These are phyloP conservation scores for Trichoderma semiorbis DNA, from an alignment of 2,329 filamentous ascomycete genomes.

Conservation along the genomic window DNA sequence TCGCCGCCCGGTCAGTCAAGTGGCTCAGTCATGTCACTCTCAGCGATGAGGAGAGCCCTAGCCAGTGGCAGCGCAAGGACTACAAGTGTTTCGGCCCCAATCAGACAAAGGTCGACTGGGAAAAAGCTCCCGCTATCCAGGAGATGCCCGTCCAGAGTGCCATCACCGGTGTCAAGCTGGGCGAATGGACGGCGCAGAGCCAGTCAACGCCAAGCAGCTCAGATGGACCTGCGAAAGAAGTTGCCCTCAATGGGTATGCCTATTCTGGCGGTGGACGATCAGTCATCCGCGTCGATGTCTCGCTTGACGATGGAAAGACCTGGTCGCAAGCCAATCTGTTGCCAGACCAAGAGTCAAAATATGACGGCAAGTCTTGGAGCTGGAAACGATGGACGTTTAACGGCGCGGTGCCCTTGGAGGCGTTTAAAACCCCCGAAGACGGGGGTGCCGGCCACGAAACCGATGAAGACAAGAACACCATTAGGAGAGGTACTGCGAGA, in stretches of 20 bases:
- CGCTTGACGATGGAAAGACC: slow-evolving; percentile 58
- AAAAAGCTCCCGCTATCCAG: slow-evolving; percentile 60
- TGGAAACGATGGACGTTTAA: slow-evolving; percentile 63
- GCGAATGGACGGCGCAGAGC: slow-evolving; percentile 31
- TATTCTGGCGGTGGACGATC: slow-evolving; percentile 64
- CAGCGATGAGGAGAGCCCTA: slow-evolving; percentile 62
- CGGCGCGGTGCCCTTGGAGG: slow-evolving; percentile 40
- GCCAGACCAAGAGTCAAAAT: slow-evolving; percentile 41
- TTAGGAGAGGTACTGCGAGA: neutral
- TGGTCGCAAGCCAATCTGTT: slow-evolving; percentile 63
- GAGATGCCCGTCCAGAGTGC: slow-evolving; percentile 67
- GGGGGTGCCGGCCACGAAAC: neutral
- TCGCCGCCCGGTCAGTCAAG: slow-evolving; percentile 65
- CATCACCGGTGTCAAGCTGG: slow-evolving; percentile 51
- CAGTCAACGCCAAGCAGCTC: neutral
- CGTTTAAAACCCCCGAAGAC: slow-evolving; percentile 24
- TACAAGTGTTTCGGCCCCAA: slow-evolving; percentile 69
- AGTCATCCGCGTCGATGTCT: slow-evolving; percentile 66
- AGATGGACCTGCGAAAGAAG: slow-evolving; percentile 22
- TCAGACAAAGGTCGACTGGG: slow-evolving; percentile 58
- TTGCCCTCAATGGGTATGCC: slow-evolving; percentile 59
- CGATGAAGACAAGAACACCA: slow-evolving; percentile 16
- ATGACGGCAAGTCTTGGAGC: slow-evolving; percentile 53
- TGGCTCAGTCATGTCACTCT: slow-evolving; percentile 64
- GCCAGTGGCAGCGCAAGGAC: slow-evolving; percentile 63